Evolutionary conservation across 371 early-diverging fungal species (phyloP).

Genomic region (Rhizomucor miehei): DNA sequence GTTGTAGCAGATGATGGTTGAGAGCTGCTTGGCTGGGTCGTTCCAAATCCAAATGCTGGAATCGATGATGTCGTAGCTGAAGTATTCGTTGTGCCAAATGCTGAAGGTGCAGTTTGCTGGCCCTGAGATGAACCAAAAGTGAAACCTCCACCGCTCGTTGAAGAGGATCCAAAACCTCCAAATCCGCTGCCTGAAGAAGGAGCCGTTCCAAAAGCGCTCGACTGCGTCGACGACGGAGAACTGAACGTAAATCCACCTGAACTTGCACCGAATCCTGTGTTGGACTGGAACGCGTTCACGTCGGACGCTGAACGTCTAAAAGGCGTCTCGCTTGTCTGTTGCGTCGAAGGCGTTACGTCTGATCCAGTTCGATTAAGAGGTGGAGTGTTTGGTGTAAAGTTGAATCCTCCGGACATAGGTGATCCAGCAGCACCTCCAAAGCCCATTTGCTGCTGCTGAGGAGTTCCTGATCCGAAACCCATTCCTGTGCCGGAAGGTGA

Average conservation of each 20-base stretch:
- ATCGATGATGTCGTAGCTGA: neutral
- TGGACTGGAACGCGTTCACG: too few species aligned
- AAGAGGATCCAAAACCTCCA: neutral
- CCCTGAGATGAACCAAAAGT: neutral
- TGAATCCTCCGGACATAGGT: neutral
- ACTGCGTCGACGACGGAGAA: too few species aligned
- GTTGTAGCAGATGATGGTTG: neutral
- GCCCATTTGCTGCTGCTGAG: neutral
- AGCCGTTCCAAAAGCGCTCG: constrained; percentile 4
- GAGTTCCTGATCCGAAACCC: too few species aligned
- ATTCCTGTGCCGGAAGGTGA: too few species aligned
- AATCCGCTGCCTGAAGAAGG: neutral
- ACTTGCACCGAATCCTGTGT: too few species aligned
- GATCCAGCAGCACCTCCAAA: constrained; percentile 1
- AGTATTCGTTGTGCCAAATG: neutral
- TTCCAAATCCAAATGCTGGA: constrained; percentile 5
- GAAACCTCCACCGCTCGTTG: neutral
- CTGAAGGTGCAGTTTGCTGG: neutral
- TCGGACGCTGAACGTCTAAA: too few species aligned
- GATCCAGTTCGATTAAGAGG: neutral
- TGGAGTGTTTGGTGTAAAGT: neutral
- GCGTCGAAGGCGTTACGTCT: neutral
- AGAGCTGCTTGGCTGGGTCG: neutral
- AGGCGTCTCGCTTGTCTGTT: neutral
- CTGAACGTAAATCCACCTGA: too few species aligned